Evolutionary conservation across 768 basidiomycete genomes (phyloP), one percentile per base, ranked within the genome.

Genomic region (Leccinum ochraceum): DNA sequence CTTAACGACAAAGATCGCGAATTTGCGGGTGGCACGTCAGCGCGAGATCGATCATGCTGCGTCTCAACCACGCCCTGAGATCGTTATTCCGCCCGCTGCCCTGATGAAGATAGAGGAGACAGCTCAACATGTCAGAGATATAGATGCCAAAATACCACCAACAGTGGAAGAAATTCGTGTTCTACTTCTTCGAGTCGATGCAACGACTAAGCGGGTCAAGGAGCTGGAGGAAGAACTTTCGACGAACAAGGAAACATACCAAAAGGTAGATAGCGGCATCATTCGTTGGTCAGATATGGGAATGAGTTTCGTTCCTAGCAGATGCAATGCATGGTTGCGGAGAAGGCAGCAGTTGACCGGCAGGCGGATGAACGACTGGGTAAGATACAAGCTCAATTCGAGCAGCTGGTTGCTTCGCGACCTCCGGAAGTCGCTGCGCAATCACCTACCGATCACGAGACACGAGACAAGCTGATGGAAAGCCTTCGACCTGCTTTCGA

Each of bases 61-160:
- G 4, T 54, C 61, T 16, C 65, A 55, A 30, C 54, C 64, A 13
- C 67, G 56, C 22, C 53, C 66, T 8, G 63, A 69, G 32, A 64
- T 74, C 16, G 57, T 58, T 22, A 63, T 75, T 34, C 66, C 72
- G 1, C 58, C 64, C 1, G 10, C 24, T 11, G 60, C 61, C n/a
- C 36, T 66, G 20, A 36, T 52, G 53, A 58, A 37, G n/a, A 67
- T 71, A 28, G 69, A 74, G 36, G 54, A 46, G 26, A 63, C 57
- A 14, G 60, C 65, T 26, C 58, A 57, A 28, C 63, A 56, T 4
- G 61, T 66, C 49, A 58, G 32, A 14, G 66, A 67, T 30, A 13
- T 76, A 37, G 71, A 69, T 34, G 63, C 53, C 6, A 67, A 63
- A n/a, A 49, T 75, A 24, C 66, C 67, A n/a, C 63, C 37, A 14